phyloP scores from a whole-genome alignment of 169 alveolate genomes.

The Plasmodium inui region DNA sequence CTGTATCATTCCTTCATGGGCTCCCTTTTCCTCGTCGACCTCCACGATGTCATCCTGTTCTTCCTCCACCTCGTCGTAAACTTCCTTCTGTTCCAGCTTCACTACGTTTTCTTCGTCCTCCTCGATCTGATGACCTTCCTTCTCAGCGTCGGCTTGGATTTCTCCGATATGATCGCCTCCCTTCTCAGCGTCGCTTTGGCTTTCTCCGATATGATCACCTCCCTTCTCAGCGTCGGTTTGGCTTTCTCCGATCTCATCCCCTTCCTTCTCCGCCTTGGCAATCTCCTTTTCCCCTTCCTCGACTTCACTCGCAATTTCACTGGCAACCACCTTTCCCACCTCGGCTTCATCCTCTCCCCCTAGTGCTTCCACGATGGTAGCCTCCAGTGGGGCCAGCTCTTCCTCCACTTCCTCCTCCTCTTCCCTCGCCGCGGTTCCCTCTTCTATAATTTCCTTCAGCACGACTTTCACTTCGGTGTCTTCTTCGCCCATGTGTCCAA shows the following conservation, averaged over 20 bases:
- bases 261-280: background rate
- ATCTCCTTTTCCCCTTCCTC: background rate
- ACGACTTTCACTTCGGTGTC: background rate
- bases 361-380: background rate
- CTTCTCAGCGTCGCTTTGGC: background rate
- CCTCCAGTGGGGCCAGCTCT: background rate
- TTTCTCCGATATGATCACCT: background rate
- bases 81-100: background rate
- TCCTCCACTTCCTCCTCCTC: conserved; percentile 54
- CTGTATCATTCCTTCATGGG: background rate
- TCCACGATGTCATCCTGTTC: background rate
- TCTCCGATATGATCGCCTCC: too few species aligned
- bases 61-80: background rate
- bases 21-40: background rate
- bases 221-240: background rate
- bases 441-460: background rate
- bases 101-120: conserved; percentile 18
- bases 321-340: background rate
- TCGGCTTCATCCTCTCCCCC: background rate
- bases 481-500: background rate
- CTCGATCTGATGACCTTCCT: background rate
- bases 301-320: background rate
- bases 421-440: conserved; percentile 13
- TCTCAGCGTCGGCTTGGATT: background rate
- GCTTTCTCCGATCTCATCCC: too few species aligned